Evolutionary conservation across 1,284 basidiomycete genomes (phyloP), one percentile per base, ranked within the genome.

Genomic region (Pseudozyma sp.): DNA sequence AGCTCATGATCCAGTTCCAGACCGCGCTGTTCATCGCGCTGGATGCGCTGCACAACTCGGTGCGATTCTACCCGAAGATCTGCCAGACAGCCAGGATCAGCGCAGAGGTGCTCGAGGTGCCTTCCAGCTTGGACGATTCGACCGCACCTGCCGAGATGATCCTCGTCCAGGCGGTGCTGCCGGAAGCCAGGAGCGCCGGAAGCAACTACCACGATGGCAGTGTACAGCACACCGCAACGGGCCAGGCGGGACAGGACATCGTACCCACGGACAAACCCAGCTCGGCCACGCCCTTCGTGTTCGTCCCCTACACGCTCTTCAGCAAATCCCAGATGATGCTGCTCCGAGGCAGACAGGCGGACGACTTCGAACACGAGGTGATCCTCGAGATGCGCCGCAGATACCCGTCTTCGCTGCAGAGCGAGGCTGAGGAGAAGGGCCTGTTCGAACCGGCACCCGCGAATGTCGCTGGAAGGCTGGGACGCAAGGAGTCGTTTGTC

Each of bases 271-370:
- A 85, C 59, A 83, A 77, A 37, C 85, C 86, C 65, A 85, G 85
- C 69, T 81, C 86, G 4, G 85, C 85, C 10, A 82, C 85, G 3
- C 86, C 87, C 1, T 88, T 87, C 75, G 86, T 87, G 52, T 87
- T 87, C 80, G 86, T 86, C 4, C 87, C 87, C 1, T 87, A 86
- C 84, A 85, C 84, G 44, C 82, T 88, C 7, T 88, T 87, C 75
- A 81, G 85, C 74, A 86, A 86, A 68, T 84, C 85, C 29, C 87
- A 88, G 77, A 84, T 82, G 73, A 86, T 86, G 85, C 80, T 87
- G 35, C 76, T 87, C 19, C 81, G 85, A 14, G 84, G 85, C 6
- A 81, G 83, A 10, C 84, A 83, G 29, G 84, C 83, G 42, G 78
- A 84, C 43, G 85, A 85, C 30, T 87, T 84, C 73, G 76, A 82